phyloP scores from a whole-genome alignment of 768 basidiomycete species.

The Mycena metata region DNA sequence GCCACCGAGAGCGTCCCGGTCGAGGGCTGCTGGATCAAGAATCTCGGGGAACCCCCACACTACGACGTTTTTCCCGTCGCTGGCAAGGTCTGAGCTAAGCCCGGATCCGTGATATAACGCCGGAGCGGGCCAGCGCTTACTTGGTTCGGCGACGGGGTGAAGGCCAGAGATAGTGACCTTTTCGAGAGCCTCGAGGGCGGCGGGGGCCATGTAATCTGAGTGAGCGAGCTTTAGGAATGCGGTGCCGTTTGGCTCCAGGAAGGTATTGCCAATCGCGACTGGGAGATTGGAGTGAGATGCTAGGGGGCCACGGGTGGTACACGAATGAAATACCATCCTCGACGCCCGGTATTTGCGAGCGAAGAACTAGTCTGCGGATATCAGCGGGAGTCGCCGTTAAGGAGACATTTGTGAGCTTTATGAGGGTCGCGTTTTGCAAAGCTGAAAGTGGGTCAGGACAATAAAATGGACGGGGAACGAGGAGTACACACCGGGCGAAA shows the following conservation, averaged over 20 bases:
- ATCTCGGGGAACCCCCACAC: constrained; percentile 74
- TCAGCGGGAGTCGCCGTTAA: constrained; percentile 68
- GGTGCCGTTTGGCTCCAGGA: constrained; percentile 70
- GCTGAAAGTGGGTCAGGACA: constrained; percentile 22
- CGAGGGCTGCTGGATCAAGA: constrained; percentile 51
- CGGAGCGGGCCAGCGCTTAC: constrained; percentile 20
- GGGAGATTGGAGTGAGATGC: constrained; percentile 10
- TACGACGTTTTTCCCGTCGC: constrained; percentile 67
- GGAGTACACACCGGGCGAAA: constrained; percentile 6
- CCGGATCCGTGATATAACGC: constrained; percentile 30
- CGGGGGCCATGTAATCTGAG: constrained; percentile 55
- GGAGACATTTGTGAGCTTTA: constrained; percentile 65
- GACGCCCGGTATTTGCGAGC: constrained; percentile 60
- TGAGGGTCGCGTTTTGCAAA: constrained; percentile 51
- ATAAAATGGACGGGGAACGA: not conserved
- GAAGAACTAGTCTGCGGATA: constrained; percentile 59
- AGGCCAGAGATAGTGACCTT: constrained; percentile 62
- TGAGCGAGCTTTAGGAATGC: constrained; percentile 70
- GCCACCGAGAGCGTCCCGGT: constrained; percentile 56
- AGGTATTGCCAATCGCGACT: constrained; percentile 74
- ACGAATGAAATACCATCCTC: constrained; percentile 53
- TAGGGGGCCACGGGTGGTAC: not conserved
- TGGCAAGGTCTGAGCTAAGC: constrained; percentile 34
- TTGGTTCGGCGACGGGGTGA: constrained; percentile 52
- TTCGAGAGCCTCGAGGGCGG: constrained; percentile 57